Conservation (phyloP, 306 rosid species). For the Neltuma alba region DNA sequence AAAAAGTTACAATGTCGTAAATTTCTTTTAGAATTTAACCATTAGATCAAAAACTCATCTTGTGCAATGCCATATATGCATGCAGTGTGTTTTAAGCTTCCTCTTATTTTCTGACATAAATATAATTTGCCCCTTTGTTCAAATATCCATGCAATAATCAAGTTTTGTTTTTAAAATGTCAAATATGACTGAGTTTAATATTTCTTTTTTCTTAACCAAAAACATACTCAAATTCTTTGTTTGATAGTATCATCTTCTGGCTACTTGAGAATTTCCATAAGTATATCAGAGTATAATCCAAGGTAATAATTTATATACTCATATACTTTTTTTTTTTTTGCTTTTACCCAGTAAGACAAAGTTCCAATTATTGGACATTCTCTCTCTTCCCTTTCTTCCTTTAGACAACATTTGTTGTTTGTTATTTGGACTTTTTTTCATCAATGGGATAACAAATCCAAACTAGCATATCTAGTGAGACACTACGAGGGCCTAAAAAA, state of each 20-base stretch:
- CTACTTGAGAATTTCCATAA: background rate
- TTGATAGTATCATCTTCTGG: background rate
- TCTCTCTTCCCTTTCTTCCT: constrained; percentile 14
- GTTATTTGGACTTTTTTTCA: background rate
- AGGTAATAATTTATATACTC: background rate
- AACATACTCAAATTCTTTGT: background rate
- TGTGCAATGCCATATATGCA: background rate
- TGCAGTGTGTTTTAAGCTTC: background rate
- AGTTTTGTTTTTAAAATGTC: background rate
- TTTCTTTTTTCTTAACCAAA: background rate
- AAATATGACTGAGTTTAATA: background rate
- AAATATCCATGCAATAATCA: background rate
- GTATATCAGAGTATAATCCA: background rate
- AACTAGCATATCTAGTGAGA: constrained; percentile 10
- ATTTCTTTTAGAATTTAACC: background rate
- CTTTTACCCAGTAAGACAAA: constrained; percentile 4
- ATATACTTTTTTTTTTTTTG: background rate
- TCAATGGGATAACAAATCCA: constrained; percentile 1
- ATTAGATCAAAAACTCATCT: background rate
- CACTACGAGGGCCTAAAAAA: constrained; percentile 20
- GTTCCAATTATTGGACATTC: background rate
- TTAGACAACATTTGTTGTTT: constrained; percentile 20
- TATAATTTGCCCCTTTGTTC: background rate
- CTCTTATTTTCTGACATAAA: background rate
- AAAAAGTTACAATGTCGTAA: background rate